phyloP scores from a whole-genome alignment of 1,139 yeast genomes.

The Maudiozyma humilis region DNA sequence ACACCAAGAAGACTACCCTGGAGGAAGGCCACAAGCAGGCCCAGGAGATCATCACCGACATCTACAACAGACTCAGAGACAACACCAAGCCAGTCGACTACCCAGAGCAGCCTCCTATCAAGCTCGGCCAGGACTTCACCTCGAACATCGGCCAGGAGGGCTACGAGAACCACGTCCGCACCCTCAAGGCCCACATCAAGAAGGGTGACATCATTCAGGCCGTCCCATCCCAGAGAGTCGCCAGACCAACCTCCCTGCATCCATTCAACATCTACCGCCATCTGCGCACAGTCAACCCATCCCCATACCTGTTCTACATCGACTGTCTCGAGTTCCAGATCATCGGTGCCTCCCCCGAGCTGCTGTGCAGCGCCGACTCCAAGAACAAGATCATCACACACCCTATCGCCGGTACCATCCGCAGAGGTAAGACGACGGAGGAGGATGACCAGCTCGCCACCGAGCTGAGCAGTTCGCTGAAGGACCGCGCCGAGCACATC shows the following conservation, averaged over 20 bases:
- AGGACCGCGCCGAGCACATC: slow-evolving; percentile 95
- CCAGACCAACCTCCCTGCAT: slow-evolving; percentile 88
- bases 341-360: slow-evolving; percentile 95
- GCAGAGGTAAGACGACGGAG: slow-evolving; percentile 79
- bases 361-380: slow-evolving; percentile 71
- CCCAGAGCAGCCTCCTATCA: slow-evolving; percentile 69
- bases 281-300: slow-evolving; percentile 89
- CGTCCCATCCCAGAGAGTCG: slow-evolving; percentile 93
- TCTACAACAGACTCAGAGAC: slow-evolving; percentile 40
- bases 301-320: slow-evolving; percentile 90
- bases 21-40: slow-evolving; percentile 51
- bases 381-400: slow-evolving; percentile 77
- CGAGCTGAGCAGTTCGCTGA: slow-evolving; percentile 64
- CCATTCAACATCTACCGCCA: slow-evolving; percentile 95
- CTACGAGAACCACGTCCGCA: slow-evolving; percentile 71
- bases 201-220: slow-evolving; percentile 95
- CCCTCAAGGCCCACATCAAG: slow-evolving; percentile 69
- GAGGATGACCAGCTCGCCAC: slow-evolving; percentile 83
- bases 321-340: slow-evolving; percentile 88
- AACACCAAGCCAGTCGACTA: slow-evolving; percentile 36
- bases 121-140: slow-evolving; percentile 52
- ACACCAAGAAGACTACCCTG: slow-evolving; percentile 37
- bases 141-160: slow-evolving; percentile 93
- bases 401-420: slow-evolving; percentile 95
- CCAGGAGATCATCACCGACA: slow-evolving; percentile 44